Base-by-base conservation (phyloP, 106 monocot species). In the Dioscorea zingiberensis region DNA sequence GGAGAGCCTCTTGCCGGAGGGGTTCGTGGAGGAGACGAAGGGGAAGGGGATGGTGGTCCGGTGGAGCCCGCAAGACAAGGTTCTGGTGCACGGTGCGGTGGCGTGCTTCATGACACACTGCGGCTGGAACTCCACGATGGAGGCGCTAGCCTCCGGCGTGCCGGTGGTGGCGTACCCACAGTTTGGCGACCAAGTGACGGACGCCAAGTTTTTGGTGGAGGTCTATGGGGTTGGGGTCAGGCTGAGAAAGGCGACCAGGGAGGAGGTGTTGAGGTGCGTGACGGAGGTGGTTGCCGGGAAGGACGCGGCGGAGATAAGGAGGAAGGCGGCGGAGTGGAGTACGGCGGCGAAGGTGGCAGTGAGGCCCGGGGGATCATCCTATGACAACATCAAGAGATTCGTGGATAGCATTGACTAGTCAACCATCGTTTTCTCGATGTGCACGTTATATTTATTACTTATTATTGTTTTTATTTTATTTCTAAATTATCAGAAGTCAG, bases 61-160 rank as follows among this genome's bases (percentile, higher is more conserved):
- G 4, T 53, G 51, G 16, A 53, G 51, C 4, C 19, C 51, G 4
- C 19, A 53, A 19, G 19, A 18, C 14, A 75, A 85, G 46, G 93
- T 89, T 4, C 60, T 89, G 16, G 55, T 47, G 7, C 93, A 88
- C 69, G 23, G 25, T 1, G 10, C 85, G 0, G 55, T 80, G 2
- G 81, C 71, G 2, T 76, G 81, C 66, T 83, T 85, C 67, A 25
- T 88, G 48, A 82, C 82, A 28, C 86, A 91, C 76, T 91, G 91
- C 71, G 91, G 91, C 17, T 87, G 91, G 91, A 91, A 91, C 67
- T 85, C 87, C 3, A 80, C 83, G 48, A 65, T 84, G 12, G 89
- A 94, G 68, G 67, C 70, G 44, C 49, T 94, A 7, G 58, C 76
- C 19, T 70, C 79, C 3, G 86, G 89, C 16, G 76, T 84, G 56